phyloP scores from a whole-genome alignment of 495 filamentous ascomycete genomes.

The Penicillium parvum region DNA sequence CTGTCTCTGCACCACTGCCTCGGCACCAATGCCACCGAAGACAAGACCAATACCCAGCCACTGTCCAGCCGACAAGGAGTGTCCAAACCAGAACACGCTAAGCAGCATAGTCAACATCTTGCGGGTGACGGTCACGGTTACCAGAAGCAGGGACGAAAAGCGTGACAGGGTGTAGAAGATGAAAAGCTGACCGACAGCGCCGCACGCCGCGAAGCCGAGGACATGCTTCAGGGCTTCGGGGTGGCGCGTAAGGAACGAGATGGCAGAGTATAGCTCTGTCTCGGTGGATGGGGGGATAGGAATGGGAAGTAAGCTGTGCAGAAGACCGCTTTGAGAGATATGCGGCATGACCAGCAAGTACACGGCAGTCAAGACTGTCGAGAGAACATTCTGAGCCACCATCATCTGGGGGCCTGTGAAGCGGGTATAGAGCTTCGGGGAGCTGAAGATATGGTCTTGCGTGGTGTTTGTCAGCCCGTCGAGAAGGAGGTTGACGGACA shows the following conservation, averaged over 20 bases:
- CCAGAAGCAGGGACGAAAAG: constrained; percentile 87
- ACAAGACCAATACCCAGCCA: constrained; percentile 89
- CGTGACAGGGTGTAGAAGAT: constrained; percentile 94
- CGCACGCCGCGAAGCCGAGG: constrained; percentile 85
- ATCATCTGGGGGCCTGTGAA: constrained; percentile 98
- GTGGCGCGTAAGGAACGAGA: constrained; percentile 72
- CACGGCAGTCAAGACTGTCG: constrained; percentile 62
- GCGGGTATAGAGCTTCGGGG: constrained; percentile 54
- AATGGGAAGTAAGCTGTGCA: constrained; percentile 63
- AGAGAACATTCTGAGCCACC: constrained; percentile 92
- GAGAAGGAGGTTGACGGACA: constrained; percentile 89
- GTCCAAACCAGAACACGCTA: constrained; percentile 91
- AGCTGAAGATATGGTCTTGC: constrained; percentile 88
- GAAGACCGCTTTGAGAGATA: constrained; percentile 59
- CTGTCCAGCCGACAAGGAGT: constrained; percentile 77
- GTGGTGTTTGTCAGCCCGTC: constrained; percentile 95
- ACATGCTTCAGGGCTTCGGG: constrained; percentile 80
- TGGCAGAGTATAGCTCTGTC: constrained; percentile 72
- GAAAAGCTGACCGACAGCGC: constrained; percentile 91
- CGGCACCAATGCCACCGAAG: constrained; percentile 91
- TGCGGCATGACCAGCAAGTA: constrained; percentile 79
- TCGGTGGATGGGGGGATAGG: constrained; percentile 47
- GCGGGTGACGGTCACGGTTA: constrained; percentile 93
- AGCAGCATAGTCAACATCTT: constrained; percentile 99
- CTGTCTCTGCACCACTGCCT: constrained; percentile 72